phyloP scores from a whole-genome alignment of 192 early-diverging fungal genomes.

The Coemansia sp. region DNA sequence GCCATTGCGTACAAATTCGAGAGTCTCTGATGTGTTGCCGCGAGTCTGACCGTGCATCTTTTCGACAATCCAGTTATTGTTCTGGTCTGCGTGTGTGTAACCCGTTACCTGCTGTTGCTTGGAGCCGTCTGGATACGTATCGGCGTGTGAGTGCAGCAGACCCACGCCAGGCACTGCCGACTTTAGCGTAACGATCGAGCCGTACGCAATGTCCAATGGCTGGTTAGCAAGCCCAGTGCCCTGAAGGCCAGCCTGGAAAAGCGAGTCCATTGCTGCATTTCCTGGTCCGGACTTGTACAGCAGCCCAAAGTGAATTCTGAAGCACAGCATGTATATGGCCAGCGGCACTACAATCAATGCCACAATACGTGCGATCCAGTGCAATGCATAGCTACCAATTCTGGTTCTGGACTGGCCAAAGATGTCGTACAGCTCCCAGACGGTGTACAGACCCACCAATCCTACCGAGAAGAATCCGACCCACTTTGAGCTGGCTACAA shows the following conservation, averaged over 20 bases:
- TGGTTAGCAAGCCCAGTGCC: constrained; percentile 79
- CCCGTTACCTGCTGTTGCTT: constrained; percentile 97
- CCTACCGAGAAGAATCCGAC: constrained; percentile 91
- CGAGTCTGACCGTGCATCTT: constrained; percentile 56
- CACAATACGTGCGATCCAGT: constrained; percentile 80
- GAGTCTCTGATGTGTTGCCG: constrained; percentile 26
- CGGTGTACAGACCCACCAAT: constrained; percentile 85
- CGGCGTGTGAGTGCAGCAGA: constrained; percentile 90
- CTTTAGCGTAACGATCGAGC: constrained; percentile 85
- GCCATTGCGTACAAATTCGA: constrained; percentile 72
- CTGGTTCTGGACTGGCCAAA: constrained; percentile 71
- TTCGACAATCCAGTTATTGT: constrained; percentile 87
- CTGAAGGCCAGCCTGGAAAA: constrained; percentile 91
- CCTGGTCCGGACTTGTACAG: constrained; percentile 79
- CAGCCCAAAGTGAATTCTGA: constrained; percentile 86
- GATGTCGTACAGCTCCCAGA: constrained; percentile 91
- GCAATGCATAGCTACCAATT: constrained; percentile 64
- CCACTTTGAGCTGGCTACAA: constrained; percentile 93
- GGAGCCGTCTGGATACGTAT: constrained; percentile 78
- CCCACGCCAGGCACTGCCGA: constrained; percentile 82
- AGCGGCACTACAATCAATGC: constrained; percentile 83
- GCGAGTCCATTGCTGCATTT: constrained; percentile 89
- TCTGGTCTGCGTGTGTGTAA: constrained; percentile 89
- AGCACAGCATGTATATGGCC: constrained; percentile 77
- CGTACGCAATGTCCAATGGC: constrained; percentile 88